Evolutionary conservation across 495 filamentous ascomycete species (phyloP).

Genomic region (Trichocladium uniseriatum): DNA sequence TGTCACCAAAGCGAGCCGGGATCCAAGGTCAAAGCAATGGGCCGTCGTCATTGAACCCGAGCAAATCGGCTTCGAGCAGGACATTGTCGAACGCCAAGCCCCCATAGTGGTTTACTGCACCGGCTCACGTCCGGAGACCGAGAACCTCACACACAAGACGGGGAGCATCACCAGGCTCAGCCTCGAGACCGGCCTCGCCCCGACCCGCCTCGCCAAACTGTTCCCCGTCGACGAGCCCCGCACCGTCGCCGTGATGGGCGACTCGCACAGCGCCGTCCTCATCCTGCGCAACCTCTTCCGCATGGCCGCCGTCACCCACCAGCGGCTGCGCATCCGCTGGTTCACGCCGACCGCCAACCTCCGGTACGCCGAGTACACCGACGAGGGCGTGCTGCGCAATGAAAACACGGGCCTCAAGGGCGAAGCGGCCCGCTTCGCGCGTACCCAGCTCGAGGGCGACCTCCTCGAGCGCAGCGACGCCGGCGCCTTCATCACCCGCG

Average conservation of each 20-base stretch:
- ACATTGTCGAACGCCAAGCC: not conserved
- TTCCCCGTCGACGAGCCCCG: not conserved
- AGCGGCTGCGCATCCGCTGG: conserved; percentile 27
- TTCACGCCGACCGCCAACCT: conserved; percentile 17
- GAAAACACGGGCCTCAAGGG: conserved; percentile 31
- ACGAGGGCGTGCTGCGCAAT: conserved; percentile 17
- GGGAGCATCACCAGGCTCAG: not conserved
- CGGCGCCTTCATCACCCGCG: conserved; percentile 37
- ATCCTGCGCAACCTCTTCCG: conserved; percentile 35
- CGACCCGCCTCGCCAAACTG: not conserved
- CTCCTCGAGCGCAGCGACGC: conserved; percentile 37
- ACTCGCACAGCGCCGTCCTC: conserved; percentile 28
- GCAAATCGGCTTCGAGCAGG: not conserved
- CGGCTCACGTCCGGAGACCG: conserved; percentile 6
- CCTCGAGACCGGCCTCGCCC: conserved; percentile 13
- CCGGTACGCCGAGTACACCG: conserved; percentile 10
- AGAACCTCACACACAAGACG: not conserved
- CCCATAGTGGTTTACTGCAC: conserved; percentile 19
- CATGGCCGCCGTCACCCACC: conserved; percentile 37
- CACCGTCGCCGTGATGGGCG: conserved; percentile 18
- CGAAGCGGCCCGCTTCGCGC: conserved; percentile 5
- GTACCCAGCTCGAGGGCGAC: conserved; percentile 22
- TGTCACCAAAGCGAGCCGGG: not conserved
- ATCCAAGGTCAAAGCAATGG: conserved; percentile 7
- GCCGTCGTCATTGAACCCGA: not conserved